Base-by-base conservation (phyloP, 1,139 yeast genomes). In the Pichia sp. region DNA sequence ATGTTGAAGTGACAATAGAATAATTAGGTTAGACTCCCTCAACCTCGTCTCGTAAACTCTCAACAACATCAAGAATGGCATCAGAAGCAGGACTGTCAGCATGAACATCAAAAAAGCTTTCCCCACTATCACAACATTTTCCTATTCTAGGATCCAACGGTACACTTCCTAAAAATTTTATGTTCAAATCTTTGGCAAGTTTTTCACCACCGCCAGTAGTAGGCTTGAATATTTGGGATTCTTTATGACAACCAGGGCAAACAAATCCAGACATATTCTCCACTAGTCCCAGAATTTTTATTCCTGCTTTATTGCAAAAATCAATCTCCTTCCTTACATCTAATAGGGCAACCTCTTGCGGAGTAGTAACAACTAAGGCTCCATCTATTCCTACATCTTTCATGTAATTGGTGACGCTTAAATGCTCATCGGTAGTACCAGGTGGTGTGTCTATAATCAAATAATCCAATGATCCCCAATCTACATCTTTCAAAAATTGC, bases 191-290 rank as follows among this genome's bases (percentile, higher is more conserved):
- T 52, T 80, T 64, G 43, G 97, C 93, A 41, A 93, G 66, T 28
- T 79, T 77, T 52, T 75, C 72, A 7, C 97, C 99, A 17, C 99
- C 99, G 14, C 98, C 98, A 1, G 98, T 93, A 4, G 97, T 91
- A 28, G 97, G 86, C 49, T 82, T 83, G 63, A 93, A 93, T 11
- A 93, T 89, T 54, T 82, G 79, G 0, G 95, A 84, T 61, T 88
- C 86, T 8, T 94, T 94, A 48, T 84, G 75, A 62, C 99, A 93
- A 52, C 71, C 78, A 4, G 98, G 98, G 59, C 99, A 93, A 14
- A 93, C 97, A 66, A 93, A 93, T 2, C 98, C 98, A 6, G 95
- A 78, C 99, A 93, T 93, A 60, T 93, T 93, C 59, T 93, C 99
- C 25, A 93, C 96, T 22, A 93, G 63, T 0, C 99, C 99, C 41